Evolutionary conservation across 139 green algal species (phyloP).

Genomic region (Ulvella scutata): DNA sequence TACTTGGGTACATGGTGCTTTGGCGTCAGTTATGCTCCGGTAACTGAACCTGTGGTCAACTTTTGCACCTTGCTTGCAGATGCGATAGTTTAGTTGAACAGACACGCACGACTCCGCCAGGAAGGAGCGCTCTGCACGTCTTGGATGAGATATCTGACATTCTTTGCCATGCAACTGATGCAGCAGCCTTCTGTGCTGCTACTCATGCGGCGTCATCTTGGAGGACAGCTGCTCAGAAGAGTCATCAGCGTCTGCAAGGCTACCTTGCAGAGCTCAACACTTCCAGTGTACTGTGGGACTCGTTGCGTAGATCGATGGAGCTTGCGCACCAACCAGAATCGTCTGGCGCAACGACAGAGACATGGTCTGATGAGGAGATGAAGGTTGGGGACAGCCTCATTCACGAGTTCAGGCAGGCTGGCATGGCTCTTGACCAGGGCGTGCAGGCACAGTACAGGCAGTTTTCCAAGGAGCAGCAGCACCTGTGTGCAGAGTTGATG

Average conservation of each 20-base stretch:
- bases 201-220: background rate
- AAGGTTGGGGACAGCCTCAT: constrained; percentile 1
- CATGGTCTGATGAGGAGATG: background rate
- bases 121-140: background rate
- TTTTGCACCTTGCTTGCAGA: too few species aligned
- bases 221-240: background rate
- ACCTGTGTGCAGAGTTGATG: background rate
- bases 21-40: too few species aligned
- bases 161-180: background rate
- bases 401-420: background rate
- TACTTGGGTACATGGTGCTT: too few species aligned
- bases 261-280: background rate
- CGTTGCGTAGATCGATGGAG: background rate
- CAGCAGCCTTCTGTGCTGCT: background rate
- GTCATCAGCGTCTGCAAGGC: background rate
- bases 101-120: background rate
- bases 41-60: too few species aligned
- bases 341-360: background rate
- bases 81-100: background rate
- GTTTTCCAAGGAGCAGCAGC: background rate
- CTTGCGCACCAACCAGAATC: background rate
- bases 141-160: background rate
- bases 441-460: background rate
- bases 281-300: background rate
- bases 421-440: background rate